phyloP scores from a whole-genome alignment of 2,329 filamentous ascomycete species.

The Parastagonospora nodorum region DNA sequence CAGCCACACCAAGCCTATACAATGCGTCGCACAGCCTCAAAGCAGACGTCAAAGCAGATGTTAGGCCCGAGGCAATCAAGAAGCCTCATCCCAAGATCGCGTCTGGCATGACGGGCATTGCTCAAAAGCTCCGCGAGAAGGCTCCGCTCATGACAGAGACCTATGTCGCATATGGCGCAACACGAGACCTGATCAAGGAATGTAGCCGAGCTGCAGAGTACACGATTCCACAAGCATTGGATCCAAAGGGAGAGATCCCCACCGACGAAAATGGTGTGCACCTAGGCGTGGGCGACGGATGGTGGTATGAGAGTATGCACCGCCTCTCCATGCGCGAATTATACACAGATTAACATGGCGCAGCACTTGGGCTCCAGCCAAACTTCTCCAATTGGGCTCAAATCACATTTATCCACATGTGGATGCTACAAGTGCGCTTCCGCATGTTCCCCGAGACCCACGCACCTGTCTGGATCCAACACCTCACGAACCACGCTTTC shows the following conservation, averaged over 20 bases:
- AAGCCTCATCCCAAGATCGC: conserved; percentile 17
- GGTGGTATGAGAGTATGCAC: conserved; percentile 79
- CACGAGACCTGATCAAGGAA: conserved; percentile 76
- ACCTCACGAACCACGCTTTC: conserved; percentile 95
- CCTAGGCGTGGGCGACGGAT: conserved; percentile 72
- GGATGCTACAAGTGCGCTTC: conserved; percentile 82
- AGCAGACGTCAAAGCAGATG: conserved; percentile 21
- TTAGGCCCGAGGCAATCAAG: conserved; percentile 22
- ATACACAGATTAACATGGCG: conserved; percentile 14
- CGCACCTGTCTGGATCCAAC: conserved; percentile 80
- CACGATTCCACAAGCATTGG: conserved; percentile 69
- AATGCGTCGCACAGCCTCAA: conserved; percentile 25
- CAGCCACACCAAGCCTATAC: conserved; percentile 25
- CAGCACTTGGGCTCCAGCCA: conserved; percentile 77
- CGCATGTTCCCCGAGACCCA: conserved; percentile 74
- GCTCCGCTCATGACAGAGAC: conserved; percentile 56
- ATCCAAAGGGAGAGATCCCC: conserved; percentile 69
- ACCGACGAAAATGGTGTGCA: conserved; percentile 81
- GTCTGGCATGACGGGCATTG: conserved; percentile 27
- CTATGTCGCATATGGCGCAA: conserved; percentile 80
- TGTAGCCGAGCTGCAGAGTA: conserved; percentile 78
- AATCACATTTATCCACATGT: conserved; percentile 95
- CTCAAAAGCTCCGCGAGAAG: conserved; percentile 37
- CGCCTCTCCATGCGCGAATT: not conserved
- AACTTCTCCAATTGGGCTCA: conserved; percentile 97